phyloP scores from a whole-genome alignment of 768 basidiomycete genomes.

The Sarcodon sp. region DNA sequence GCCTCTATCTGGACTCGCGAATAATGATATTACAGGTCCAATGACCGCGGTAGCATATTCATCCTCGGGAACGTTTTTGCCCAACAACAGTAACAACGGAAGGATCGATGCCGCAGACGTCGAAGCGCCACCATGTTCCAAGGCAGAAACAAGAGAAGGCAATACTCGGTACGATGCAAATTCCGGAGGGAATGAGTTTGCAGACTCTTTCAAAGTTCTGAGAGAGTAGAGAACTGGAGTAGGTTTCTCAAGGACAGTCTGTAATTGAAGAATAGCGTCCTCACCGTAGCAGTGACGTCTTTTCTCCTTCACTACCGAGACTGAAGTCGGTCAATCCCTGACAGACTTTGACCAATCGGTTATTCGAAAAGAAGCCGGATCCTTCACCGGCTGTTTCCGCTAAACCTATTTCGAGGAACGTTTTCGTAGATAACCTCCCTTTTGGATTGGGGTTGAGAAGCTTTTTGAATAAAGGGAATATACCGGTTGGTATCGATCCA shows the following conservation, averaged over 20 bases:
- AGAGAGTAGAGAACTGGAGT: not conserved
- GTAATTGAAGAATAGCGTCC: conserved; percentile 3
- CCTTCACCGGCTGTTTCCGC: conserved; percentile 40
- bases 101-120: conserved; percentile 66
- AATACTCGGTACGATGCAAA: conserved; percentile 81
- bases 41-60: conserved; percentile 63
- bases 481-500: conserved; percentile 56
- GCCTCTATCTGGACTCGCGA: conserved; percentile 82
- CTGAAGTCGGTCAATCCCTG: conserved; percentile 78
- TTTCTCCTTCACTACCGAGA: conserved; percentile 72
- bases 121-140: conserved; percentile 56
- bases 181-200: conserved; percentile 71
- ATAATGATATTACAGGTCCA: conserved; percentile 74
- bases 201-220: conserved; percentile 70
- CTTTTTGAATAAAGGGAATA: conserved; percentile 78
- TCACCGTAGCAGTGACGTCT: conserved; percentile 56
- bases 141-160: conserved; percentile 67
- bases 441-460: conserved; percentile 85
- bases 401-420: conserved; percentile 76
- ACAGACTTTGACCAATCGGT: conserved; percentile 77
- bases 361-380: conserved; percentile 70
- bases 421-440: conserved; percentile 60
- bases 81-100: conserved; percentile 75
- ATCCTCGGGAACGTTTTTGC: conserved; percentile 52
- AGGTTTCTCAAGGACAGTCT: not conserved